Percentiles rank a stretch among this genome's conserved stretches.
These are phyloP conservation scores for Brassica cretica DNA, from an alignment of 345 rosid species.

Conservation along the genomic window DNA sequence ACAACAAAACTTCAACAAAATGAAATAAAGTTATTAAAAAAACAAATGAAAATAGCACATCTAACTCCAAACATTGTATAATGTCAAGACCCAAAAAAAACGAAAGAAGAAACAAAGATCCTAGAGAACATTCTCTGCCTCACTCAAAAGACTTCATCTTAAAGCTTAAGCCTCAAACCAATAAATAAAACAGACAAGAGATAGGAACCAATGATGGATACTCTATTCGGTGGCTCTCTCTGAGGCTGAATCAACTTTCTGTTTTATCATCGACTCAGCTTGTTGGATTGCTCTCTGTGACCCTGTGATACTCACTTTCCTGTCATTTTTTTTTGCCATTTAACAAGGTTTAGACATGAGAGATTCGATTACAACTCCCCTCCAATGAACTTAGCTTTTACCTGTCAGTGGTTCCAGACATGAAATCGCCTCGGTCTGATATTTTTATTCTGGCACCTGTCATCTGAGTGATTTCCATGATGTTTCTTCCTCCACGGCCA, in stretches of 20 bases:
- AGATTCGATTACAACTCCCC: background rate
- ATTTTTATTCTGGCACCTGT: conserved; percentile 94
- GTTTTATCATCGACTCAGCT: conserved; percentile 93
- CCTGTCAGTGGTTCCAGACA: conserved; percentile 93
- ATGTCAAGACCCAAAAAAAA: conserved; percentile 2
- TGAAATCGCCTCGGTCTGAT: conserved; percentile 95
- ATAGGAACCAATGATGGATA: conserved; percentile 12
- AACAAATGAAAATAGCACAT: conserved; percentile 34
- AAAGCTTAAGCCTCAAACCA: conserved; percentile 27
- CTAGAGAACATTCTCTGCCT: conserved; percentile 29
- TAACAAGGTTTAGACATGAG: conserved; percentile 22
- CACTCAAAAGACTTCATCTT: conserved; percentile 27
- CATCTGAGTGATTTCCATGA: conserved; percentile 93
- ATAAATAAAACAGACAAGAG: conserved; percentile 20
- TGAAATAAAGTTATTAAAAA: background rate
- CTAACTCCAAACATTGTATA: conserved; percentile 35
- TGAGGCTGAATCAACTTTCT: conserved; percentile 82
- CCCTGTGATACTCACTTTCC: conserved; percentile 96
- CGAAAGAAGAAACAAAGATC: conserved; percentile 28
- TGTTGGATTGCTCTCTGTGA: conserved; percentile 79
- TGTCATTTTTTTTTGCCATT: conserved; percentile 36
- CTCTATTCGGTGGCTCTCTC: conserved; percentile 71
- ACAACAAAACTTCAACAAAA: background rate
- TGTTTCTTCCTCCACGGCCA: conserved; percentile 97
- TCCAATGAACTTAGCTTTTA: conserved; percentile 23